Evolutionary conservation across 805 yeast genomes (phyloP), one percentile per base, ranked within the genome.

Genomic region (Candida rishiriensis): DNA sequence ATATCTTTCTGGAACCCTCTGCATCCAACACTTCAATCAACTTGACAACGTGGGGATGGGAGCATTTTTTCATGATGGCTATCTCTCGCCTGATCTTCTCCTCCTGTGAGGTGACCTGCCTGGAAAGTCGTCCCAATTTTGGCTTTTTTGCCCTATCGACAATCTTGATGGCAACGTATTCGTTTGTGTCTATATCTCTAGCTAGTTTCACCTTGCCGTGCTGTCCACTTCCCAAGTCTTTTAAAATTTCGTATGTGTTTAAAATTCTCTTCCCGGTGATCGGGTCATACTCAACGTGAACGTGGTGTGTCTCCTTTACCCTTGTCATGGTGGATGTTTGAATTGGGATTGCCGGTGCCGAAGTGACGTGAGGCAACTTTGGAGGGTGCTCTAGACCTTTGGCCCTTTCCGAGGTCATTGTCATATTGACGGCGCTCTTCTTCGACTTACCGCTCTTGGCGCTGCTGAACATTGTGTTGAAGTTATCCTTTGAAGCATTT

Each of bases 191-290:
- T 43, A 83, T 64, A 60, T 90, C 91, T 47, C 77, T 77, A 0
- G 95, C 99, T 15, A 93, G 72, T 62, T 93, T 93, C 36, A 93
- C 99, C 63, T 88, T 91, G n/a, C 99, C 98, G 65, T 91, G 98
- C 63, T 90, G 96, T n/a, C 99, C 99, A 31, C 86, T 74, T 10
- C 99, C 99, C 28, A 93, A 72, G 66, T 90, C 97, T 21, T 76
- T 73, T 29, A 89, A 66, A 32, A 93, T 86, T 64, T 93, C 99
- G 61, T 90, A 93, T 0, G 95, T 81, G 65, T 93, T 93, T 49
- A 93, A 72, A 31, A 84, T 80, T 60, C 90, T 86, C 40, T 93
- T 78, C 49, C 84, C 81, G 1, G 84, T 80, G 4, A 85, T 76
- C 0, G 98, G 97, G 63, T 93, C 96, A 65, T 88, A 89, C 54